A percentile compares a stretch with the other conserved stretches of the same genome.
Evolutionary conservation across 768 basidiomycete species (phyloP).

Genomic region (Mycena chlorophos): DNA sequence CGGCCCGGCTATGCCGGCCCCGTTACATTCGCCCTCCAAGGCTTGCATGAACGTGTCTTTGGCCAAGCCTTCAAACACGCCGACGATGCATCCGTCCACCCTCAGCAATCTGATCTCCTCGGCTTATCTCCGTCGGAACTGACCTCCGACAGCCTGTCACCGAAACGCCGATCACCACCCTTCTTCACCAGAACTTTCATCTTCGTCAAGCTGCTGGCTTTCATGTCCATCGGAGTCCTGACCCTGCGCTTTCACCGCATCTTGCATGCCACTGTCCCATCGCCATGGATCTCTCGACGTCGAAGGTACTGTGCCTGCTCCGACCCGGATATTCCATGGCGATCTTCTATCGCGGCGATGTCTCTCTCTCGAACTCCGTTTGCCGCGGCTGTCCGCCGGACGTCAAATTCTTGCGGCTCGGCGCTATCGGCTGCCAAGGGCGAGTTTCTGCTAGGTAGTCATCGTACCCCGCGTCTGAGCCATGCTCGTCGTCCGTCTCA

Average conservation of each 20-base stretch:
- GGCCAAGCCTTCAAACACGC: not conserved
- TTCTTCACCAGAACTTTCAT: not conserved
- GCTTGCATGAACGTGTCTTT: not conserved
- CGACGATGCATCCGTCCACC: not conserved
- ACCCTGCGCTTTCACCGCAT: not conserved
- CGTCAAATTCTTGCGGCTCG: not conserved
- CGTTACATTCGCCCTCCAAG: not conserved
- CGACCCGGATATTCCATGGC: too few species aligned
- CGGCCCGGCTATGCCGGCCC: too few species aligned
- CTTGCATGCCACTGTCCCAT: not conserved
- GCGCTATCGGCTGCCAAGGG: not conserved
- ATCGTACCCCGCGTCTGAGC: not conserved
- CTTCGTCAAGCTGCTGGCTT: not conserved
- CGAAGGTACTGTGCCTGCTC: too few species aligned
- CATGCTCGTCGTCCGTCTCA: not conserved
- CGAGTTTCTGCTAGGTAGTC: too few species aligned
- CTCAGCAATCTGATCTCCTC: too few species aligned
- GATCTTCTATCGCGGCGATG: not conserved
- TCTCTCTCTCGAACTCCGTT: not conserved
- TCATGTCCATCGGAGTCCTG: not conserved
- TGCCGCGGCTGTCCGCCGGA: not conserved
- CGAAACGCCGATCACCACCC: not conserved
- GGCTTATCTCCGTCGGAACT: not conserved
- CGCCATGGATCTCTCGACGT: not conserved
- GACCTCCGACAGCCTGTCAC: not conserved